Percentiles rank a stretch among this genome's conserved stretches.
phyloP scores from a whole-genome alignment of 352 stramenopile species.

The Phytophthora idaei region DNA sequence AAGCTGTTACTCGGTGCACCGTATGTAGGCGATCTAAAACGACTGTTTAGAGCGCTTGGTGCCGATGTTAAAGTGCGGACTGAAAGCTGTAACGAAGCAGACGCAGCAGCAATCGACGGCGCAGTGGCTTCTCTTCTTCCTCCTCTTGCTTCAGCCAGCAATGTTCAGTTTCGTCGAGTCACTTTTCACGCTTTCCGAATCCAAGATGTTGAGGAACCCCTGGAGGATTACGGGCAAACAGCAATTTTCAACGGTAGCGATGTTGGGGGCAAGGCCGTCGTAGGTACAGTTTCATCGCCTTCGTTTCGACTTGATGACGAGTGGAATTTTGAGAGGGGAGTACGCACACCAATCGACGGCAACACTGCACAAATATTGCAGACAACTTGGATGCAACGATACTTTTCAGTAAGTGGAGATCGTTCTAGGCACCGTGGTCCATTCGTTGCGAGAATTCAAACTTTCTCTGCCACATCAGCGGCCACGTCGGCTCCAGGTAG shows the following conservation, averaged over 20 bases:
- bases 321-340: slow-evolving; percentile 43
- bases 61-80: slow-evolving; percentile 27
- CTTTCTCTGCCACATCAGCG: neutral
- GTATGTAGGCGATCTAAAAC: slow-evolving; percentile 57
- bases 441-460: slow-evolving; percentile 22
- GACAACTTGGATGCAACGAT: slow-evolving; percentile 48
- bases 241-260: slow-evolving; percentile 43
- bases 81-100: slow-evolving; percentile 19
- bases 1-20: slow-evolving; percentile 31
- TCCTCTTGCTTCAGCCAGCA: slow-evolving; percentile 1
- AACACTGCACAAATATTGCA: slow-evolving; percentile 64
- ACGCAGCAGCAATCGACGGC: slow-evolving; percentile 21
- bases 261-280: neutral
- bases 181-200: slow-evolving; percentile 55
- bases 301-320: slow-evolving; percentile 45
- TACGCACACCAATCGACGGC: slow-evolving; percentile 43
- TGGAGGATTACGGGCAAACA: slow-evolving; percentile 63
- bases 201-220: slow-evolving; percentile 40
- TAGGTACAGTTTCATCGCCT: neutral
- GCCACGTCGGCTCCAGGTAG: neutral
- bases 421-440: slow-evolving; percentile 41
- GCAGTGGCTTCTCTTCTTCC: slow-evolving; percentile 27
- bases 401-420: slow-evolving; percentile 53
- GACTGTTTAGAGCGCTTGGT: slow-evolving; percentile 41
- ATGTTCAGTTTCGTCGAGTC: slow-evolving; percentile 29